Base-by-base conservation (phyloP, 768 basidiomycete genomes). In the Botryobasidium botryosum region DNA sequence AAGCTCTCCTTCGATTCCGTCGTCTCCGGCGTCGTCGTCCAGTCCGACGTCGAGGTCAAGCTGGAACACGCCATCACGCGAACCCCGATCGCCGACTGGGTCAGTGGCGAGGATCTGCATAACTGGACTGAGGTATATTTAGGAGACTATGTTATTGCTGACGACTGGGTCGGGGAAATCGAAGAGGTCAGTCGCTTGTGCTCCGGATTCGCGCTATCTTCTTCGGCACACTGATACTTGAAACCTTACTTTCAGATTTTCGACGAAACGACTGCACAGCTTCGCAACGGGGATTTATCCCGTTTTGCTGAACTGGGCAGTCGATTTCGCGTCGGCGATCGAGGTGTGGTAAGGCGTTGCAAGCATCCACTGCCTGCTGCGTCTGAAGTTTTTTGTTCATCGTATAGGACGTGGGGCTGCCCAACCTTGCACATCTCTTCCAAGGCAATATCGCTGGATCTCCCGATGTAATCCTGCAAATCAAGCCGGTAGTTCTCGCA, bases 131-230 rank as follows among this genome's bases (percentile, higher is more conserved):
- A 75, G 24, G 69, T 81, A 21, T 81, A 81, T 47, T 68, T 81
- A 31, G 49, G 43, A n/a, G 85, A 90, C 59, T 84, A 78, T 63
- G 83, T 91, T 39, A 64, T 77, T 15, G 74, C 75, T 54, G 72
- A 81, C 52, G 74, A 86, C 57, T 94, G 90, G 88, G 65, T 92
- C 54, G 88, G 88, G 43, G 84, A 87, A 69, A 84, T 83, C 35
- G 72, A 85, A 44, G 84, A 87, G 72, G 83, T 86, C 57, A 50
- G 69, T 49, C 20, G 39, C 26, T 20, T 38, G n/a, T 21, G 7
- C 10, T 43, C 13, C 36, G 26, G 23, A 4, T 33, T 35, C 26
- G 40, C 17, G 17, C 44, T 28, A 24, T 27, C 47, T 47, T 23
- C 40, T 18, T 24, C 15, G 40, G n/a, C n/a, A 31, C 29, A 38